Conservation (phyloP, 306 rosid species). For the Lathyrus tuberosus region DNA sequence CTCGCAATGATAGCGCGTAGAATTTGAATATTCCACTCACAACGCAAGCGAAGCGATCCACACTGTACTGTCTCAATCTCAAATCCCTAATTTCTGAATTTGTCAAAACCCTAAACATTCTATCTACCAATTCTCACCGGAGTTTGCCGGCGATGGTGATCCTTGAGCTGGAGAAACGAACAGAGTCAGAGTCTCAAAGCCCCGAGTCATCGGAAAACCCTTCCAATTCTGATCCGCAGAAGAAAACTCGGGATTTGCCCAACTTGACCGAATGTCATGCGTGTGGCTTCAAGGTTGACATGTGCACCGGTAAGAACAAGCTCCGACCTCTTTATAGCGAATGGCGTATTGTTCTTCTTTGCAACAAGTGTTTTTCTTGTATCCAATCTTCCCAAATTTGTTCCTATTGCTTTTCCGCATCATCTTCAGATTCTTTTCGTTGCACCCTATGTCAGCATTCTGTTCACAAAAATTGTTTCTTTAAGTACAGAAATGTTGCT, state of each 20-base stretch:
- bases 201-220: constrained; percentile 28
- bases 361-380: constrained; percentile 59
- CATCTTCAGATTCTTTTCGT: constrained; percentile 41
- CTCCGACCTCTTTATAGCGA: constrained; percentile 73
- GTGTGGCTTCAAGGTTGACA: constrained; percentile 64
- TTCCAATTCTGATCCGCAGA: constrained; percentile 24
- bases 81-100: constrained; percentile 12
- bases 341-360: constrained; percentile 82
- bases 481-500: constrained; percentile 41
- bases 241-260: constrained; percentile 78
- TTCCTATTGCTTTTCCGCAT: constrained; percentile 62
- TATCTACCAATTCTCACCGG: constrained; percentile 10
- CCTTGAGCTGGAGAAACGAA: constrained; percentile 27
- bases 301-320: constrained; percentile 54
- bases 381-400: constrained; percentile 67
- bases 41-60: neutral
- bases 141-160: constrained; percentile 34
- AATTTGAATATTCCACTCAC: constrained; percentile 2
- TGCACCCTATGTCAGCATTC: constrained; percentile 57
- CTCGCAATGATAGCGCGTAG: constrained; percentile 38
- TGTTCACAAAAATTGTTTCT: constrained; percentile 58
- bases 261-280: constrained; percentile 70
- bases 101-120: constrained; percentile 36
- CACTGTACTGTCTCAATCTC: neutral
- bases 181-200: neutral